A percentile compares a stretch with the other conserved stretches of the same genome.
phyloP scores from a whole-genome alignment of 2,329 filamentous ascomycete genomes.

The Intubia oerlemansii region DNA sequence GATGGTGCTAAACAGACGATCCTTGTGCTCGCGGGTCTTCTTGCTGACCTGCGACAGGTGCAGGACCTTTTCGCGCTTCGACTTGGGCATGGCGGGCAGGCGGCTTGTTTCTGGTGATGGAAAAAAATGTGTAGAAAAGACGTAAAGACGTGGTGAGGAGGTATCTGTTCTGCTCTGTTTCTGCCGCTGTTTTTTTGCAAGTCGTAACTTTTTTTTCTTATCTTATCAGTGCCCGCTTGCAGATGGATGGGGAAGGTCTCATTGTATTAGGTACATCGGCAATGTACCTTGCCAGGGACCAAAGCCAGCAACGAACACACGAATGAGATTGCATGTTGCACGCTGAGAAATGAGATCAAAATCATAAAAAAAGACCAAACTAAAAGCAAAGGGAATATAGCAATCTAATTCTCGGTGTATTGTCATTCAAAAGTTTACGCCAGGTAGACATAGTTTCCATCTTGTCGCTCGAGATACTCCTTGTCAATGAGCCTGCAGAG shows the following conservation, averaged over 20 bases:
- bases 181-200: slow-evolving; percentile 2
- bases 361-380: no score
- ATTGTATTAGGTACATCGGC: no score
- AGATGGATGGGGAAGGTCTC: no score
- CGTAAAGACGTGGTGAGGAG: not conserved
- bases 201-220: slow-evolving; percentile 6
- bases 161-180: slow-evolving; percentile 1
- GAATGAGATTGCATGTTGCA: no score
- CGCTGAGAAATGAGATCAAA: no score
- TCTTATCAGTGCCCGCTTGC: slow-evolving; percentile 9
- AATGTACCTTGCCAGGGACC: no score
- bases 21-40: slow-evolving; percentile 82
- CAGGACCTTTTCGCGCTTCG: slow-evolving; percentile 75
- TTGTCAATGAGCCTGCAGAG: slow-evolving; percentile 75
- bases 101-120: not conserved
- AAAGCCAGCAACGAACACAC: no score
- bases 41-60: slow-evolving; percentile 83
- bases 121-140: not conserved
- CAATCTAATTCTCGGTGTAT: not conserved
- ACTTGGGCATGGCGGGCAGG: slow-evolving; percentile 78
- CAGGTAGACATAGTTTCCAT: slow-evolving; percentile 48
- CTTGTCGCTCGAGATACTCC: slow-evolving; percentile 73
- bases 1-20: slow-evolving; percentile 72
- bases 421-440: slow-evolving; percentile 21
- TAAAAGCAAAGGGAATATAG: not conserved